These are phyloP conservation scores for Poa pratensis DNA, from an alignment of 176 grass and related monocot genomes.

Conservation along the genomic window DNA sequence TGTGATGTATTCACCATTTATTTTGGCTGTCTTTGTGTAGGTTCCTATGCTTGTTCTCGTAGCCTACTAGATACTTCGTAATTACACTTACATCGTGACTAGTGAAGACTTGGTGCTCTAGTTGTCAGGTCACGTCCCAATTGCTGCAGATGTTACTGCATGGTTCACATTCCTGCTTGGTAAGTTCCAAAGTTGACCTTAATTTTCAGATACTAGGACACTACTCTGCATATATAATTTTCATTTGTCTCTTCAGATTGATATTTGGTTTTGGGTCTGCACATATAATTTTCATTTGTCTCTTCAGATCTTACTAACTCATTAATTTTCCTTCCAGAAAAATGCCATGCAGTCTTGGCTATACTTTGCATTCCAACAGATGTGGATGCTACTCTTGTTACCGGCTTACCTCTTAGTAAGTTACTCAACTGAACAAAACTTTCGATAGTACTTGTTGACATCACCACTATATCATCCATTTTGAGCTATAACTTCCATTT, in stretches of 20 bases:
- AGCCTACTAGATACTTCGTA: background rate
- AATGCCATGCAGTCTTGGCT: background rate
- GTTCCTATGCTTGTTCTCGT: background rate
- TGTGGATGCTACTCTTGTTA: background rate
- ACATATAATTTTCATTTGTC: background rate
- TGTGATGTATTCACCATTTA: background rate
- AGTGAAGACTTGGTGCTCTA: background rate
- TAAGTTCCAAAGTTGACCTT: background rate
- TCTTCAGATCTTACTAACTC: background rate
- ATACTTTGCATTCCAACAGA: background rate
- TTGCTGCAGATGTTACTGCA: background rate
- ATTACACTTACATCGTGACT: background rate
- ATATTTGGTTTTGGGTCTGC: too few relatives aligned
- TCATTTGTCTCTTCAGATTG: too few relatives aligned
- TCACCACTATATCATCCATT: background rate
- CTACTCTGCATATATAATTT: too few relatives aligned
- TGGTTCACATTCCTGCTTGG: background rate
- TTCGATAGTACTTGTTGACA: background rate
- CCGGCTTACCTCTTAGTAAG: background rate
- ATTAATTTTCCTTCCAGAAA: background rate
- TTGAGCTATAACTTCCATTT: background rate
- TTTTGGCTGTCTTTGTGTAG: constrained; percentile 8
- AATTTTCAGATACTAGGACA: background rate
- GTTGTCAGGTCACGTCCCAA: background rate
- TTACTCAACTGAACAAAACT: background rate